A percentile compares a stretch with the other conserved stretches of the same genome.
Evolutionary conservation across 108 stramenopile species (phyloP).

Genomic region (Skeletonema grethae): DNA sequence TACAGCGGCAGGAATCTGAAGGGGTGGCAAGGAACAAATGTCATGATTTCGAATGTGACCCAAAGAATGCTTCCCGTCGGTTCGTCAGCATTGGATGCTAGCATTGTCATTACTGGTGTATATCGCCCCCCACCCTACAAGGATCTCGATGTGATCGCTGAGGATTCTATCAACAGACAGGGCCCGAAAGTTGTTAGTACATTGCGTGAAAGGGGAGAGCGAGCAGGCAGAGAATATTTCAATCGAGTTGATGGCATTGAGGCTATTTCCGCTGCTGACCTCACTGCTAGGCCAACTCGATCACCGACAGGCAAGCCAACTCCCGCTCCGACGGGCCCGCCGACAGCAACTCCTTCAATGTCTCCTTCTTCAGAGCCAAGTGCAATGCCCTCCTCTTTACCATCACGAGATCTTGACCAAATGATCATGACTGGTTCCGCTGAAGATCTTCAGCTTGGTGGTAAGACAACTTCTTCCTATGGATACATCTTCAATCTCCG

Average conservation of each 20-base stretch:
- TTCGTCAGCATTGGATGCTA: conserved; percentile 3
- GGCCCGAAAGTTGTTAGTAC: background rate
- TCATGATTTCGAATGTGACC: conserved; percentile 3
- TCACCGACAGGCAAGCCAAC: background rate
- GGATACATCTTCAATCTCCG: conserved; percentile 19
- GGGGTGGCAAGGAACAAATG: background rate
- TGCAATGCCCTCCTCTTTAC: background rate
- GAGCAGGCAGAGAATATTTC: conserved; percentile 7
- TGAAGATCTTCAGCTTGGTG: conserved; percentile 8
- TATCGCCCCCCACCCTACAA: conserved; percentile 1
- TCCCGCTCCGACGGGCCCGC: background rate
- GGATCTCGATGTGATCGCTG: background rate
- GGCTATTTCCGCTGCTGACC: background rate
- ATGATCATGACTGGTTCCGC: background rate
- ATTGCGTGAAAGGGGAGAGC: conserved; percentile 3
- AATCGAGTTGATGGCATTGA: background rate
- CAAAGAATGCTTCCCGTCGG: background rate
- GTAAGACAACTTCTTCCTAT: conserved; percentile 7
- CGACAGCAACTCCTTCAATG: conserved; percentile 2
- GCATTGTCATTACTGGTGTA: background rate
- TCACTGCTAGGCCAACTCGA: background rate
- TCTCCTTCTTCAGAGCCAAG: background rate
- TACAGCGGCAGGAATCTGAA: background rate
- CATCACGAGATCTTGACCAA: conserved; percentile 1
- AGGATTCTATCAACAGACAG: background rate